phyloP scores from a whole-genome alignment of 2,329 filamentous ascomycete species.

The Acrocalymma vagum region DNA sequence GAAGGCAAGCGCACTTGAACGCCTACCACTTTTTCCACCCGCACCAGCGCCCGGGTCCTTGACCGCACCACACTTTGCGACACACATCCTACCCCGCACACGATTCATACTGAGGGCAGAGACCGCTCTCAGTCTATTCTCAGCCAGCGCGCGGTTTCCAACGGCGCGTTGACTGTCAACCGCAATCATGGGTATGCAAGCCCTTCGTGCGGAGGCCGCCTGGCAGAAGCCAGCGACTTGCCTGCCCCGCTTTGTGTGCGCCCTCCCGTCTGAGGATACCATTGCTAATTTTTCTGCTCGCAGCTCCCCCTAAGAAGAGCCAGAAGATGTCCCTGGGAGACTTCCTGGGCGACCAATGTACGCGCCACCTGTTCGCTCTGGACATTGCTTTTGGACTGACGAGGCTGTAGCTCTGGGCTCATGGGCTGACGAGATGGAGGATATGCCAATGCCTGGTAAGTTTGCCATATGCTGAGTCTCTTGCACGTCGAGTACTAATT shows the following conservation, averaged over 20 bases:
- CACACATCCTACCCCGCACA: constrained; percentile 32
- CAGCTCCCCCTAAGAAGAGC: constrained; percentile 93
- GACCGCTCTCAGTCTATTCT: constrained; percentile 34
- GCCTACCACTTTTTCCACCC: constrained; percentile 34
- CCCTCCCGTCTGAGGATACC: constrained; percentile 15
- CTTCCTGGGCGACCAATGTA: constrained; percentile 93
- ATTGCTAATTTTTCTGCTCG: constrained; percentile 55
- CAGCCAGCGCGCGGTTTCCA: constrained; percentile 46
- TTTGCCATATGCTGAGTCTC: constrained; percentile 25
- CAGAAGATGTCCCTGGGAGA: constrained; percentile 98
- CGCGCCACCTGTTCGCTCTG: constrained; percentile 50
- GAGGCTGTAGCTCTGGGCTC: constrained; percentile 74
- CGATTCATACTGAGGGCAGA: constrained; percentile 33
- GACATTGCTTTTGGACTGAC: constrained; percentile 37
- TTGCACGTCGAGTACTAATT: constrained; percentile 27
- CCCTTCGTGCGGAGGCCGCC: constrained; percentile 33
- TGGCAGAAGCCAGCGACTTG: constrained; percentile 30
- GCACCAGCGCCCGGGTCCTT: constrained; percentile 30
- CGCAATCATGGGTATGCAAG: constrained; percentile 68
- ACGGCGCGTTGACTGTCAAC: constrained; percentile 49
- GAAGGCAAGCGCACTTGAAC: constrained; percentile 27
- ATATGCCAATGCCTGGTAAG: constrained; percentile 77
- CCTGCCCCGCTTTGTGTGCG: constrained; percentile 33
- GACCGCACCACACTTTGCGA: constrained; percentile 25
- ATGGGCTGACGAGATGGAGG: constrained; percentile 99